Evolutionary conservation across 176 grass and related monocot species (phyloP).

Genomic region (bread wheat (Triticum aestivum)): DNA sequence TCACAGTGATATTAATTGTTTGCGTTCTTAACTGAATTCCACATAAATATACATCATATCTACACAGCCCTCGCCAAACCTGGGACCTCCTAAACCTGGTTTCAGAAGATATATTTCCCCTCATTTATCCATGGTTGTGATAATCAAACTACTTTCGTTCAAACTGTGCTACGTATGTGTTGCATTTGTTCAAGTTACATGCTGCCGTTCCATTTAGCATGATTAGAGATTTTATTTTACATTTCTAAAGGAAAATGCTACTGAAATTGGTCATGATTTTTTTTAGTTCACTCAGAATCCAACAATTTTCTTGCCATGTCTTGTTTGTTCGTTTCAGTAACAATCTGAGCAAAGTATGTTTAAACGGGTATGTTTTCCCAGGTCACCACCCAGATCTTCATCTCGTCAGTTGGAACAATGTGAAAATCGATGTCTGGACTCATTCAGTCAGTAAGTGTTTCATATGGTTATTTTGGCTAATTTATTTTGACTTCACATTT

Average conservation of each 20-base stretch:
- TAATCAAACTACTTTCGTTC: not conserved
- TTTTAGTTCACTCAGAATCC: not conserved
- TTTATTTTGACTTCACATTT: constrained; percentile 14
- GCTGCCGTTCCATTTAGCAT: not conserved
- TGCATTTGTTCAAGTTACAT: constrained; percentile 15
- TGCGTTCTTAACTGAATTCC: not conserved
- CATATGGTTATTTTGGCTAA: constrained; percentile 9
- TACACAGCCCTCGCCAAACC: not conserved
- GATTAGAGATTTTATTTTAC: constrained; percentile 10
- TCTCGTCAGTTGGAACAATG: constrained; percentile 92
- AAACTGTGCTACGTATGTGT: not conserved
- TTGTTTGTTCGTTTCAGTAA: not conserved
- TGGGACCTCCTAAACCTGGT: constrained; percentile 1
- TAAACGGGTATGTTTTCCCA: constrained; percentile 41
- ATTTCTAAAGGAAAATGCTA: not conserved
- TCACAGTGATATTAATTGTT: not conserved
- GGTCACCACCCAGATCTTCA: constrained; percentile 99
- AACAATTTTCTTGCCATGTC: not conserved
- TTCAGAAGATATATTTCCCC: constrained; percentile 21
- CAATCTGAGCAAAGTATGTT: constrained; percentile 1
- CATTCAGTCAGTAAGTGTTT: constrained; percentile 83
- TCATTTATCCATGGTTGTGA: constrained; percentile 9
- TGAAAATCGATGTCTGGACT: constrained; percentile 95
- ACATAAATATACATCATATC: constrained; percentile 1
- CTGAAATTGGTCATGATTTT: not conserved